phyloP scores from a whole-genome alignment of 2,329 filamentous ascomycete species.

The Apiospora phragmitis region DNA sequence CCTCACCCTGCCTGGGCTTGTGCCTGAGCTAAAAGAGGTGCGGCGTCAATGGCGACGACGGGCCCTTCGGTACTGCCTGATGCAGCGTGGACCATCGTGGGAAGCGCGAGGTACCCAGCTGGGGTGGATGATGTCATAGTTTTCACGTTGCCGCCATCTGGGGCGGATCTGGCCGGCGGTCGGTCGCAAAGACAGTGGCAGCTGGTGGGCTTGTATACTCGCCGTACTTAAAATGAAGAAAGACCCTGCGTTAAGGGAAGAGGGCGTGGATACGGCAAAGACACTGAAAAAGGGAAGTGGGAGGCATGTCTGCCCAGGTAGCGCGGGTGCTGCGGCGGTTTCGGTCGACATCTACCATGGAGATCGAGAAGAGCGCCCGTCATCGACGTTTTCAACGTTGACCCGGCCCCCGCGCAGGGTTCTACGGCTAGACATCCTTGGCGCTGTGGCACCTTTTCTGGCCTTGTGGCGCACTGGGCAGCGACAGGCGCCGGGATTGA shows the following conservation, averaged over 20 bases:
- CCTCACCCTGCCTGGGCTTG: neutral
- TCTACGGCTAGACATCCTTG: slow-evolving; percentile 6
- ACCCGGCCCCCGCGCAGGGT: slow-evolving; percentile 6
- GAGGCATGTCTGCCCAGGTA: neutral
- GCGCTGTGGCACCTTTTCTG: slow-evolving; percentile 11
- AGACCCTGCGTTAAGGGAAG: slow-evolving; percentile 9
- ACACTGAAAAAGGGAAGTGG: slow-evolving; percentile 3
- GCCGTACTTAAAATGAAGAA: neutral
- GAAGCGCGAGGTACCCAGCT: neutral
- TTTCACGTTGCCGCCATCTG: neutral
- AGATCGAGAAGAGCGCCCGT: slow-evolving; percentile 10
- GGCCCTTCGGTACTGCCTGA: neutral
- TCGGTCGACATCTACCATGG: neutral
- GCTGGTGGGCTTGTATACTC: neutral
- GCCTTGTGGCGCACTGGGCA: slow-evolving; percentile 1
- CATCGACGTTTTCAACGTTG: slow-evolving; percentile 12
- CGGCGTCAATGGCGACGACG: neutral
- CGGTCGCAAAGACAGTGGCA: neutral
- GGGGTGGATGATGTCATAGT: neutral
- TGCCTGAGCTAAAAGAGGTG: neutral
- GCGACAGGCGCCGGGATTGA: neutral
- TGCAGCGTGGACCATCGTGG: neutral
- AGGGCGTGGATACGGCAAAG: slow-evolving; percentile 2
- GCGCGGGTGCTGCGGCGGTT: slow-evolving; percentile 10
- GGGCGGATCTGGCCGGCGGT: neutral